These are phyloP conservation scores for Artemisia argyi DNA, from an alignment of 129 eudicot genomes.

Conservation along the genomic window DNA sequence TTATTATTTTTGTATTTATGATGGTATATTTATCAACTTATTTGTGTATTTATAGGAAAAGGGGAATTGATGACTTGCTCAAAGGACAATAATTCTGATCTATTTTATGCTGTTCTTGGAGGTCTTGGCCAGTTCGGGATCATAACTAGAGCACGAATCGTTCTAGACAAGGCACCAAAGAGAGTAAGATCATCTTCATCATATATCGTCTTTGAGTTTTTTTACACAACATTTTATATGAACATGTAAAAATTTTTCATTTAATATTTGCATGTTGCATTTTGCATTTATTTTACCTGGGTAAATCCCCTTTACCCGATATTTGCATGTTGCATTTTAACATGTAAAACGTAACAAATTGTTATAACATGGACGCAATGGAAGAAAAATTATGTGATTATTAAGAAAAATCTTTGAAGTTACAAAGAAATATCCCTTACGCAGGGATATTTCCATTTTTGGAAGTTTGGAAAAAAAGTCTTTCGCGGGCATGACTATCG, in stretches of 20 bases:
- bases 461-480: too few relatives aligned
- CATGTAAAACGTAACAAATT: neutral
- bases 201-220: neutral
- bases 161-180: constrained; percentile 40
- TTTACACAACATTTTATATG: neutral
- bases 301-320: too few relatives aligned
- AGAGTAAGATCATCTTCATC: constrained; percentile 27
- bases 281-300: too few relatives aligned
- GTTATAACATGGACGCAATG: too few relatives aligned
- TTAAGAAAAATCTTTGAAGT: too few relatives aligned
- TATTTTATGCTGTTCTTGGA: constrained; percentile 51
- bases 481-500: too few relatives aligned
- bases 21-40: neutral
- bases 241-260: neutral
- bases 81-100: constrained; percentile 32
- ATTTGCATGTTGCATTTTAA: neutral
- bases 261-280: neutral
- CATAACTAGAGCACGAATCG: constrained; percentile 47
- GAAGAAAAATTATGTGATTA: too few relatives aligned
- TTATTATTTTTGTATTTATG: too few relatives aligned
- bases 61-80: constrained; percentile 45
- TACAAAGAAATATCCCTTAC: too few relatives aligned
- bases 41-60: constrained; percentile 32
- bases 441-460: too few relatives aligned
- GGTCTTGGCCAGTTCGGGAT: constrained; percentile 60